A percentile compares a stretch with the other conserved stretches of the same genome.
These are phyloP conservation scores for Verticillium zaregamsianum DNA, from an alignment of 2,329 filamentous ascomycete species.

Conservation along the genomic window DNA sequence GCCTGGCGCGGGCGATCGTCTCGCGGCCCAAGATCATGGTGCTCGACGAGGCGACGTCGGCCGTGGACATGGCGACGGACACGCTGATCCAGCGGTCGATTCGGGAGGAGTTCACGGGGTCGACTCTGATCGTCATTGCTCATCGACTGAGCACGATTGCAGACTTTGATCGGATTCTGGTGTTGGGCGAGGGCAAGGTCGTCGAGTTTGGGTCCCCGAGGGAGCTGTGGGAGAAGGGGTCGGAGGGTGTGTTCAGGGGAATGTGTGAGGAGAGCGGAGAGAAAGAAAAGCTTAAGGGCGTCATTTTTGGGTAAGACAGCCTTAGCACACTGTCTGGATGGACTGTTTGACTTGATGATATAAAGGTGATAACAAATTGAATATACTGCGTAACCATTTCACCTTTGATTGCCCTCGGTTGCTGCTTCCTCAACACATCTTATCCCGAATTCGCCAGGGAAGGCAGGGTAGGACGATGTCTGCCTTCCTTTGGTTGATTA, in stretches of 20 bases:
- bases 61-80: conserved; percentile 75
- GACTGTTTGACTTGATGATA: not conserved
- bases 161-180: conserved; percentile 71
- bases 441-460: no score
- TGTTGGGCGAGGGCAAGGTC: conserved; percentile 63
- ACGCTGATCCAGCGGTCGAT: conserved; percentile 69
- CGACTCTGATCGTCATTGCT: conserved; percentile 70
- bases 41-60: conserved; percentile 74
- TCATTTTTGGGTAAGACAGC: conserved; percentile 31
- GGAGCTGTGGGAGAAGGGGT: conserved; percentile 51
- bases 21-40: conserved; percentile 72
- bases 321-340: not conserved
- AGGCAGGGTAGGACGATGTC: no score
- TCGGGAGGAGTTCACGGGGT: conserved; percentile 64
- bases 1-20: conserved; percentile 69
- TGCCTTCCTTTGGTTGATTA: no score
- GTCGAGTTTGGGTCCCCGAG: conserved; percentile 63
- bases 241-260: conserved; percentile 52
- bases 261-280: conserved; percentile 62
- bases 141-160: conserved; percentile 73
- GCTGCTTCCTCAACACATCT: no score
- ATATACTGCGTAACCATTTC: not conserved
- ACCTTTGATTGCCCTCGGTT: no score
- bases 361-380: not conserved
- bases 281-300: conserved; percentile 45